Conservation (phyloP, 768 basidiomycete genomes). For the Leccinum imitatum region DNA sequence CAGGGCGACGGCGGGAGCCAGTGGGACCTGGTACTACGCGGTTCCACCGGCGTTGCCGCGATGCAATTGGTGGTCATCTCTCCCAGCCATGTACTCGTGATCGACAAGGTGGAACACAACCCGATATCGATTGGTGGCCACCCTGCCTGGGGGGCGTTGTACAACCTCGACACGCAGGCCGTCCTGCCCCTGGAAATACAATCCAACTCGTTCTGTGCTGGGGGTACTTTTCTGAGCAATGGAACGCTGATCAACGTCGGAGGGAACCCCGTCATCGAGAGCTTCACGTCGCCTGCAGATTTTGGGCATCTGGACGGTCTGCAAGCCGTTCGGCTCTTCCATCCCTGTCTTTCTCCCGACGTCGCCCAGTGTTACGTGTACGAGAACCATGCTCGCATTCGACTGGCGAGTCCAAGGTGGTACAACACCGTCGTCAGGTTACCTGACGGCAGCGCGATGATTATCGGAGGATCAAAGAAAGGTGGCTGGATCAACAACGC, state of each 20-base stretch:
- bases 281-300: slow-evolving; percentile 62
- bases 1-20: slow-evolving; percentile 2
- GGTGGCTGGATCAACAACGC: slow-evolving; percentile 87
- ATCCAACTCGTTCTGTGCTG: slow-evolving; percentile 87
- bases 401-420: slow-evolving; percentile 80
- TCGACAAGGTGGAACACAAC: slow-evolving; percentile 89
- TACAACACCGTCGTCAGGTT: slow-evolving; percentile 73
- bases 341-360: slow-evolving; percentile 56
- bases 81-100: slow-evolving; percentile 62
- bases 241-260: slow-evolving; percentile 79
- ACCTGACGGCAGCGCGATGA: slow-evolving; percentile 77
- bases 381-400: slow-evolving; percentile 61
- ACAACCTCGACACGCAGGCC: slow-evolving; percentile 62
- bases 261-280: slow-evolving; percentile 74
- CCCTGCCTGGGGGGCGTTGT: slow-evolving; percentile 80
- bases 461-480: slow-evolving; percentile 77
- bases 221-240: slow-evolving; percentile 74
- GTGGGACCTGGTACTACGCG: slow-evolving; percentile 65
- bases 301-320: slow-evolving; percentile 76
- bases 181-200: slow-evolving; percentile 61
- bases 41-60: slow-evolving; percentile 72
- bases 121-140: slow-evolving; percentile 70
- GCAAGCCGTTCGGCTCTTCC: slow-evolving; percentile 70
- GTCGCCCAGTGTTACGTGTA: slow-evolving; percentile 56
- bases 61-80: slow-evolving; percentile 78